Evolutionary conservation across 179 eudicot species (phyloP).

Genomic region (Dionaea muscipula): DNA sequence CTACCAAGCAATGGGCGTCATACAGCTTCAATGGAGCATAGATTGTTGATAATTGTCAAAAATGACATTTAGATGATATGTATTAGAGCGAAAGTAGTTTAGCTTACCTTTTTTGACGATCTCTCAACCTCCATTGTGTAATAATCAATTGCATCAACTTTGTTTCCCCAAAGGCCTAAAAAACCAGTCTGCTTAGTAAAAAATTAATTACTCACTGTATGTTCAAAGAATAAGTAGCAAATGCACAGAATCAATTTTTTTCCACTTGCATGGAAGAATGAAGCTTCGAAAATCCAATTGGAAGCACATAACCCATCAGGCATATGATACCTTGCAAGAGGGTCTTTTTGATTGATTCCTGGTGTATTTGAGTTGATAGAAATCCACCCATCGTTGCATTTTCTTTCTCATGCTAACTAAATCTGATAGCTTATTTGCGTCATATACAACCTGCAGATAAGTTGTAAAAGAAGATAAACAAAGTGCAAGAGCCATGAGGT

Average conservation of each 20-base stretch:
- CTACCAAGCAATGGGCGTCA: no score
- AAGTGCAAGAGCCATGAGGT: neutral
- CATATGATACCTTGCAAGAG: conserved; percentile 39
- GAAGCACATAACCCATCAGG: neutral
- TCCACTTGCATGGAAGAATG: neutral
- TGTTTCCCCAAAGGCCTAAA: conserved; percentile 77
- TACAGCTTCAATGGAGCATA: no score
- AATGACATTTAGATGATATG: no score
- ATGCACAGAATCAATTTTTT: neutral
- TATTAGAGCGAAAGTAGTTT: no score
- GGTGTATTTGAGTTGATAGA: conserved; percentile 66
- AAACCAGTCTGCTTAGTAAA: conserved; percentile 50
- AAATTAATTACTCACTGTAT: neutral
- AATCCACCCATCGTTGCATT: conserved; percentile 81
- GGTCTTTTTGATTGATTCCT: conserved; percentile 77
- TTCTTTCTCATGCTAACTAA: conserved; percentile 55
- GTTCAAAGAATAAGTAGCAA: neutral
- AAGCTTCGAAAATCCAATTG: neutral
- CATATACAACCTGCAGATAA: conserved; percentile 55
- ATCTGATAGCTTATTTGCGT: conserved; percentile 75
- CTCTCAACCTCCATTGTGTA: conserved; percentile 30
- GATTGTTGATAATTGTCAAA: no score
- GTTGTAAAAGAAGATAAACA: neutral
- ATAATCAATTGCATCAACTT: conserved; percentile 59
- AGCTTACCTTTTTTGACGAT: no score